Conservation (phyloP, 2,329 filamentous ascomycete genomes). For the Aureobasidium sp. region DNA sequence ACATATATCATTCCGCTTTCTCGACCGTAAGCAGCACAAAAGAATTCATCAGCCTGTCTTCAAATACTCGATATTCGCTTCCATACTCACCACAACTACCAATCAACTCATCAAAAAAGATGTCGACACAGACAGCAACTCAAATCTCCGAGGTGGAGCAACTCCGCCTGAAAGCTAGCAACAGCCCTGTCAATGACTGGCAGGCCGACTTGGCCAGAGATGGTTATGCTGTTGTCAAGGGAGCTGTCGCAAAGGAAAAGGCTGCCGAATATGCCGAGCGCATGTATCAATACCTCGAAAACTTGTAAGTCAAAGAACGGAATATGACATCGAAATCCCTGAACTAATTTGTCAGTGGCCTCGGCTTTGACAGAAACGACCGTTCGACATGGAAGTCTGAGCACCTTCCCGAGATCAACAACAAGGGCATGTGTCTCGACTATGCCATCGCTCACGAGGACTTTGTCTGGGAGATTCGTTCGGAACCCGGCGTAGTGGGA, state of each 20-base stretch:
- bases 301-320: slow-evolving; percentile 20
- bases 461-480: slow-evolving; percentile 38
- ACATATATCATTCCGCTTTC: background rate
- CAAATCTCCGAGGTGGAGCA: background rate
- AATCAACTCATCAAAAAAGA: background rate
- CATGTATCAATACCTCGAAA: slow-evolving; percentile 28
- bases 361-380: slow-evolving; percentile 23
- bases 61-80: background rate
- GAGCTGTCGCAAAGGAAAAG: slow-evolving; percentile 38
- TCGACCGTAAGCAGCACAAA: background rate
- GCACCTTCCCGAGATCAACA: slow-evolving; percentile 36
- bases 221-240: slow-evolving; percentile 42
- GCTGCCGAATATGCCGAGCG: slow-evolving; percentile 32
- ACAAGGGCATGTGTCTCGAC: slow-evolving; percentile 44
- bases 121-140: background rate
- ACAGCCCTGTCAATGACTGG: slow-evolving; percentile 1
- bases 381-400: slow-evolving; percentile 32
- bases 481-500: slow-evolving; percentile 36
- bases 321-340: background rate
- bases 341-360: no score
- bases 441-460: slow-evolving; percentile 45
- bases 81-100: background rate
- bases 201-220: slow-evolving; percentile 24
- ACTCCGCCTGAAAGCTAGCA: background rate
- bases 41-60: background rate